Conservation (phyloP, 2,329 filamentous ascomycete species). For the Penicillium sp. region DNA sequence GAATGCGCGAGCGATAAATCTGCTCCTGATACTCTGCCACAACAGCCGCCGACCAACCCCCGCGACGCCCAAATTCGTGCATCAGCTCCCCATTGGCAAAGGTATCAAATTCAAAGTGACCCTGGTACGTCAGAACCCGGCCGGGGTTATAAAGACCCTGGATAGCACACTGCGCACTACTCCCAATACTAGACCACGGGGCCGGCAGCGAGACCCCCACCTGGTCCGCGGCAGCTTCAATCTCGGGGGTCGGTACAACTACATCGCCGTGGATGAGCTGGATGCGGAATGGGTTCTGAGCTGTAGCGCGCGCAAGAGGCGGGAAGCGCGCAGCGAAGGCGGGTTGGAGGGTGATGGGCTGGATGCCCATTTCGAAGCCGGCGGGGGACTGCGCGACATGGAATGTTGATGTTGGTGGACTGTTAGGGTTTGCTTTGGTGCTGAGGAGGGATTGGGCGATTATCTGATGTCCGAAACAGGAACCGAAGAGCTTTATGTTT, state of each 20-base stretch:
- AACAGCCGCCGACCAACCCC: constrained; percentile 22
- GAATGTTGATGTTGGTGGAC: constrained; percentile 3
- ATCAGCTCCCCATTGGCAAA: constrained; percentile 28
- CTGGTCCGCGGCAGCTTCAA: not conserved
- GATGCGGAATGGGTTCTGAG: constrained; percentile 23
- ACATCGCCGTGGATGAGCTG: constrained; percentile 39
- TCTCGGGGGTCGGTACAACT: constrained; percentile 22
- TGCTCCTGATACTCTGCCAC: constrained; percentile 20
- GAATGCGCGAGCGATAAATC: constrained; percentile 22
- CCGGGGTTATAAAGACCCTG: constrained; percentile 33
- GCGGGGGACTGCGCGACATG: constrained; percentile 22
- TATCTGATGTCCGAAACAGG: constrained; percentile 37
- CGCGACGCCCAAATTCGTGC: constrained; percentile 24
- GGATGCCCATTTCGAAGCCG: constrained; percentile 35
- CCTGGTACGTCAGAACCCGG: constrained; percentile 34
- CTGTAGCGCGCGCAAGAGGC: constrained; percentile 4
- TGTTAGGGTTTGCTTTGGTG: not conserved
- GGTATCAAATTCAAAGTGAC: constrained; percentile 36
- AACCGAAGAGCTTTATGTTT: constrained; percentile 33
- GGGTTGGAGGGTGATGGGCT: constrained; percentile 25
- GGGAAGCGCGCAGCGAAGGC: constrained; percentile 20
- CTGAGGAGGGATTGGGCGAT: constrained; percentile 31
- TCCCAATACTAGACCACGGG: constrained; percentile 34
- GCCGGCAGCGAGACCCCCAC: constrained; percentile 17
- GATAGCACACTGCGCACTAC: constrained; percentile 27